Evolutionary conservation across 2,329 filamentous ascomycete genomes (phyloP).

Genomic region (Fusarium guadeloupense): DNA sequence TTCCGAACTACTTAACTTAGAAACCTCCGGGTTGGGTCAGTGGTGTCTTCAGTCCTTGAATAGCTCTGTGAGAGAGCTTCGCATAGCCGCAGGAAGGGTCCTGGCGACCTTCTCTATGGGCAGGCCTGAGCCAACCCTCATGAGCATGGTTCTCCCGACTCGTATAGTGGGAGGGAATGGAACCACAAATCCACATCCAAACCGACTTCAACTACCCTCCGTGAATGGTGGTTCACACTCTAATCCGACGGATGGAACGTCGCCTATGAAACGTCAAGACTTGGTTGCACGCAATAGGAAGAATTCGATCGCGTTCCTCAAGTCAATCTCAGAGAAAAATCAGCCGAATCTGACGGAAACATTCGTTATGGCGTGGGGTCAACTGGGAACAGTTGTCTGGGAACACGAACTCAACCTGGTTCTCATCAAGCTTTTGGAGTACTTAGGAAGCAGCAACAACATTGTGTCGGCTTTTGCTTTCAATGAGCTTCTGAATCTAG

Average conservation of each 20-base stretch:
- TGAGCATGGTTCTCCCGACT: constrained; percentile 19
- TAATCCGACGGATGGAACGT: constrained; percentile 15
- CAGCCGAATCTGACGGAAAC: constrained; percentile 79
- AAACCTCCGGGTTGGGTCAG: constrained; percentile 74
- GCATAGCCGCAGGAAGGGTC: constrained; percentile 78
- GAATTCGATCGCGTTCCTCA: constrained; percentile 75
- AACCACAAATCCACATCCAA: constrained; percentile 6
- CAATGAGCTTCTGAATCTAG: constrained; percentile 80
- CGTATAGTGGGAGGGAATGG: constrained; percentile 4
- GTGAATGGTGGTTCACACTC: neutral
- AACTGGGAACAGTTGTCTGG: constrained; percentile 77
- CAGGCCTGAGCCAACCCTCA: constrained; percentile 22
- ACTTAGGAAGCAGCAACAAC: constrained; percentile 83
- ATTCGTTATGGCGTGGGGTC: constrained; percentile 85
- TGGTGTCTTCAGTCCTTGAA: constrained; percentile 84
- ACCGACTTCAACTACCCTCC: constrained; percentile 2
- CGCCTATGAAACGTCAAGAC: constrained; percentile 36
- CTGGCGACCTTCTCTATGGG: constrained; percentile 70
- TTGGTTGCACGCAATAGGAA: constrained; percentile 63
- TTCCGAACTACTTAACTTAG: constrained; percentile 70
- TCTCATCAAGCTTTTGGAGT: constrained; percentile 83
- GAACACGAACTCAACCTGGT: constrained; percentile 89
- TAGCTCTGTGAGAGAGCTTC: constrained; percentile 85
- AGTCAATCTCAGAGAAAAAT: constrained; percentile 75
- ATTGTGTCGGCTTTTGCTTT: constrained; percentile 84